A percentile compares a stretch with the other conserved stretches of the same genome.
phyloP scores from a whole-genome alignment of 257 asterid genomes.

The Euphrasia confusa region DNA sequence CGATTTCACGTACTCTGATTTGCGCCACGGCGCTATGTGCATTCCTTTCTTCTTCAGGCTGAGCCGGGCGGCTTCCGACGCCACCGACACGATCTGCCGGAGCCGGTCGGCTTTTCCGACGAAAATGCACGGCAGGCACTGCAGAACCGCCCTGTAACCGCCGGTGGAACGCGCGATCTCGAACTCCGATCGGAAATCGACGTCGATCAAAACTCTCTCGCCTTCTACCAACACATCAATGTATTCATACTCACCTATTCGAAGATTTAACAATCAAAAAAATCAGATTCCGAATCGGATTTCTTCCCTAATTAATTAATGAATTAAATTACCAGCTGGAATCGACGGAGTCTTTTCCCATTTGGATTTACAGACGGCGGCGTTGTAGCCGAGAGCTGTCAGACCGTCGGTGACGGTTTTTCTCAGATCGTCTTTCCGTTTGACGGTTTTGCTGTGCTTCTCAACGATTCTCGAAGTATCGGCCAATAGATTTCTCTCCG shows the following conservation, averaged over 20 bases:
- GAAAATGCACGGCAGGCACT: slow-evolving; percentile 60
- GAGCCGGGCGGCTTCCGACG: slow-evolving; percentile 66
- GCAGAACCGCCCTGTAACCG: slow-evolving; percentile 53
- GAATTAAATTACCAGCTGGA: slow-evolving; percentile 60
- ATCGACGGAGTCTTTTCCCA: slow-evolving; percentile 77
- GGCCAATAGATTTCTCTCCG: slow-evolving; percentile 78
- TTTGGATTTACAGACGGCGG: slow-evolving; percentile 76
- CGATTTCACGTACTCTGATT: slow-evolving; percentile 65
- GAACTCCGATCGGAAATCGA: slow-evolving; percentile 89
- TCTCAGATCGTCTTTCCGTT: slow-evolving; percentile 60
- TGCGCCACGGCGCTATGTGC: slow-evolving; percentile 97
- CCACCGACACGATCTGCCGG: slow-evolving; percentile 65
- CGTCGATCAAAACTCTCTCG: slow-evolving; percentile 66
- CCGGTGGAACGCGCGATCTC: slow-evolving; percentile 82
- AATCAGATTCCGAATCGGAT: not conserved
- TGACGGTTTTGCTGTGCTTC: slow-evolving; percentile 53
- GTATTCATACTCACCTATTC: slow-evolving; percentile 75
- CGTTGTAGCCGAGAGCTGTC: slow-evolving; percentile 55
- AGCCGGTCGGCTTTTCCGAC: slow-evolving; percentile 82
- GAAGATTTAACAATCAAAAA: not conserved
- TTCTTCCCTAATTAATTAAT: not conserved
- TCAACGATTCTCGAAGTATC: slow-evolving; percentile 74
- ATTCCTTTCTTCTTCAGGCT: slow-evolving; percentile 92
- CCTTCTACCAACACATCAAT: slow-evolving; percentile 63
- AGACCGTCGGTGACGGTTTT: slow-evolving; percentile 62